phyloP scores from a whole-genome alignment of 192 early-diverging fungal genomes.

The Phlyctochytrium bullatum region DNA sequence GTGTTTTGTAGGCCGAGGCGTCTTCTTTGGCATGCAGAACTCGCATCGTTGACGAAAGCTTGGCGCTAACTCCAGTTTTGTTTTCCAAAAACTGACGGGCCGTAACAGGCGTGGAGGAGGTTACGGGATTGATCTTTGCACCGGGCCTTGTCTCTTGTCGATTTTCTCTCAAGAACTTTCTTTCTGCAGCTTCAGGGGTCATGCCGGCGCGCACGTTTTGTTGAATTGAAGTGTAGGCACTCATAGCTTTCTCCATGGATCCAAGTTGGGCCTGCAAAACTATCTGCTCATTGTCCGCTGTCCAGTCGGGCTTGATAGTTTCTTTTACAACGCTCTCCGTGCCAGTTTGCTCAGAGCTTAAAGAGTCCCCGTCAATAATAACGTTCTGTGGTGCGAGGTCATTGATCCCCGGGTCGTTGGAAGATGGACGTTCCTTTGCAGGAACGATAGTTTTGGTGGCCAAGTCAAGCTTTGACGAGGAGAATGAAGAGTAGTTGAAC shows the following conservation, averaged over 20 bases:
- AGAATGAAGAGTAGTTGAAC: no score
- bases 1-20: constrained; percentile 34
- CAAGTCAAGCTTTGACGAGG: no score
- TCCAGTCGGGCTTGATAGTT: constrained; percentile 3
- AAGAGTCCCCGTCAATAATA: neutral
- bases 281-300: neutral
- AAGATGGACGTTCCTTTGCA: no score
- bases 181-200: constrained; percentile 1
- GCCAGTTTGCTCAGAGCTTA: no score
- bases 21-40: constrained; percentile 23
- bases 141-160: constrained; percentile 18
- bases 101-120: constrained; percentile 7
- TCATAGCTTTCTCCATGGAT: neutral
- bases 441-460: no score
- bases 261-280: neutral
- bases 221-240: neutral
- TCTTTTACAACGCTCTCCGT: no score
- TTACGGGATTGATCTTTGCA: constrained; percentile 14
- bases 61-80: neutral
- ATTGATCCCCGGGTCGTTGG: no score
- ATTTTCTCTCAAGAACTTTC: constrained; percentile 16
- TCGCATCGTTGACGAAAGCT: constrained; percentile 11
- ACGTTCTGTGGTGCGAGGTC: neutral
- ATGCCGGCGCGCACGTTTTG: neutral
- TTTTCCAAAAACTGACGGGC: constrained; percentile 10